Evolutionary conservation across 1,284 basidiomycete genomes (phyloP).

Genomic region (Hortiboletus rubellus): DNA sequence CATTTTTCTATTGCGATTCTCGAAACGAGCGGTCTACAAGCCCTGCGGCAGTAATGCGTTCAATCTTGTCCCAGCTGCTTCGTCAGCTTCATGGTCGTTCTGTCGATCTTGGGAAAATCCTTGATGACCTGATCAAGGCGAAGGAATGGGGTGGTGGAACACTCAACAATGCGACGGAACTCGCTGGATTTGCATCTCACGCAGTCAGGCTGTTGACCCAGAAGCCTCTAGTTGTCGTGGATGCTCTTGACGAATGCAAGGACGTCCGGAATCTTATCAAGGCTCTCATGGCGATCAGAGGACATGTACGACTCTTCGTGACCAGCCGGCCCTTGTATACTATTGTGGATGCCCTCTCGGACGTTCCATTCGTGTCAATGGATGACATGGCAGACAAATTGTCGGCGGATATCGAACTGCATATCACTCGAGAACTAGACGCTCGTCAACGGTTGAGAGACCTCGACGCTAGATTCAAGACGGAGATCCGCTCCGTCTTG

Average conservation of each 20-base stretch:
- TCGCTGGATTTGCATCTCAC: background rate
- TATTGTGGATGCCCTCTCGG: background rate
- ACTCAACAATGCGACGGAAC: background rate
- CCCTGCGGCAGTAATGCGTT: slow-evolving; percentile 2
- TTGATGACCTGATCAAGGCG: background rate
- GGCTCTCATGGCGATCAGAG: background rate
- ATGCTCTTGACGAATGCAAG: slow-evolving; percentile 9
- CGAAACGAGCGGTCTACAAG: background rate
- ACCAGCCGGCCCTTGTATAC: background rate
- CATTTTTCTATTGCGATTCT: slow-evolving; percentile 5
- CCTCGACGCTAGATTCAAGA: background rate
- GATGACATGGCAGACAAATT: background rate
- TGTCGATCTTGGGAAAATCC: background rate
- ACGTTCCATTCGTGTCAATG: background rate
- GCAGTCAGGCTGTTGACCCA: background rate
- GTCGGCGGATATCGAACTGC: background rate
- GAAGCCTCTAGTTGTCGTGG: slow-evolving; percentile 1
- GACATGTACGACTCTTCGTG: background rate
- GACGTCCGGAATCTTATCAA: background rate
- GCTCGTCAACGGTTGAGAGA: background rate
- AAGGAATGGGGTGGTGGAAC: background rate
- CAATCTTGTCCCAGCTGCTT: slow-evolving; percentile 1
- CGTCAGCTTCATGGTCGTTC: background rate
- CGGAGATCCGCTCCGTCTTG: background rate
- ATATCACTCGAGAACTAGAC: background rate